A percentile compares a stretch with the other conserved stretches of the same genome.
Conservation (phyloP, 192 early-diverging fungal species). For the Gorgonomyces haynaldii region DNA sequence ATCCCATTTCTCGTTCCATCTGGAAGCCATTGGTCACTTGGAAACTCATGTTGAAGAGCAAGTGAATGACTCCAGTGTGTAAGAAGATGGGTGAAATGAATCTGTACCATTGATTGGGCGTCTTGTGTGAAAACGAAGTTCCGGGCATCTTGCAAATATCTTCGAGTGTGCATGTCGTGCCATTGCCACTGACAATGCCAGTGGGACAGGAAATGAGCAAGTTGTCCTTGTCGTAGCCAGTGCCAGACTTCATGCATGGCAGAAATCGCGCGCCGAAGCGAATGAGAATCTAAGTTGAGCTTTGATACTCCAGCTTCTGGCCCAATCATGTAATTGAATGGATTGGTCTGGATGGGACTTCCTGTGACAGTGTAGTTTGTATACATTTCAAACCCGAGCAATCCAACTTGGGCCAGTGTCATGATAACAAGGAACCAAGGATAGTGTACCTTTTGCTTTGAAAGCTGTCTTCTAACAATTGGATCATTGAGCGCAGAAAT, state of each 20-base stretch:
- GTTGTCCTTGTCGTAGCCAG: slow-evolving; percentile 6
- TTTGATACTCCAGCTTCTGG: slow-evolving; percentile 37
- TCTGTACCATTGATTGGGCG: slow-evolving; percentile 71
- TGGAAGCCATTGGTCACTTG: slow-evolving; percentile 58
- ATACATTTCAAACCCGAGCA: slow-evolving; percentile 16
- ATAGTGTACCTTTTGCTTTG: slow-evolving; percentile 22
- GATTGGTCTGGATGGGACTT: slow-evolving; percentile 45
- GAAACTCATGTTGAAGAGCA: slow-evolving; percentile 60
- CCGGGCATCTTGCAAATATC: slow-evolving; percentile 52
- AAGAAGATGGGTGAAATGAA: slow-evolving; percentile 75
- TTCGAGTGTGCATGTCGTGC: slow-evolving; percentile 37
- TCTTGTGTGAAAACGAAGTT: slow-evolving; percentile 17
- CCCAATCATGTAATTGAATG: slow-evolving; percentile 77
- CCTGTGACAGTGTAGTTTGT: slow-evolving; percentile 51
- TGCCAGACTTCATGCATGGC: slow-evolving; percentile 58
- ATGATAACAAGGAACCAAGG: slow-evolving; percentile 4
- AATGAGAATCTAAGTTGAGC: slow-evolving; percentile 44
- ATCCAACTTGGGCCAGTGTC: slow-evolving; percentile 1
- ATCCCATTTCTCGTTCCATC: slow-evolving; percentile 67
- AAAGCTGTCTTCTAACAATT: slow-evolving; percentile 27
- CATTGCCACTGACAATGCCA: slow-evolving; percentile 16
- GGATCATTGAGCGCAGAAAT: slow-evolving; percentile 27
- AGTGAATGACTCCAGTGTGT: slow-evolving; percentile 71
- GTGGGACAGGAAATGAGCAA: slow-evolving; percentile 23
- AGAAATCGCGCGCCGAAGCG: slow-evolving; percentile 62